phyloP scores from a whole-genome alignment of 345 rosid genomes.

The Gossypium turneri region DNA sequence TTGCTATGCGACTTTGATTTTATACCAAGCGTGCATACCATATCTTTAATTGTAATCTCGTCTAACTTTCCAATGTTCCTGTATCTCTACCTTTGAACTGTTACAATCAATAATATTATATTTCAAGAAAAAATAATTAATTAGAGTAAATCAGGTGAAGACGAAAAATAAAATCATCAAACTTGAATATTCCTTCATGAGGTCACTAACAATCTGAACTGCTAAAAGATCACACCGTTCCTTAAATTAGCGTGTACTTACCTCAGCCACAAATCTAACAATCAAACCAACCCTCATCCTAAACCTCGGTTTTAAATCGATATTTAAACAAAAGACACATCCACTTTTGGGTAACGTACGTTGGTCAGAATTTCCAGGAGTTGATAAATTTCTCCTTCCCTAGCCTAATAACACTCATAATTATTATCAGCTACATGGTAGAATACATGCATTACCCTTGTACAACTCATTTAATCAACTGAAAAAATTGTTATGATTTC shows the following conservation, averaged over 20 bases:
- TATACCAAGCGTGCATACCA: no score
- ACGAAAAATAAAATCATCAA: not conserved
- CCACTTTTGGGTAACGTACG: not conserved
- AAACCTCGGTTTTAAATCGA: not conserved
- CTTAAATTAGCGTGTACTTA: no score
- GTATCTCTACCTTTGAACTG: no score
- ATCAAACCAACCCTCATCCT: not conserved
- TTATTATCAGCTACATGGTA: conserved; percentile 8
- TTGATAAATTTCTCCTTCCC: conserved; percentile 1
- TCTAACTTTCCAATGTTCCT: no score
- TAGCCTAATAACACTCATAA: not conserved
- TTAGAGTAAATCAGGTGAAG: no score
- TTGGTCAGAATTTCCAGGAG: not conserved
- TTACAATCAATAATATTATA: no score
- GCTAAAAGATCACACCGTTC: no score
- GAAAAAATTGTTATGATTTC: conserved; percentile 35
- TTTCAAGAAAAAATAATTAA: no score
- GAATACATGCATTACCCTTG: conserved; percentile 24
- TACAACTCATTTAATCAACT: conserved; percentile 34
- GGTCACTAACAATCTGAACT: not conserved
- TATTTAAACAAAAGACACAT: not conserved
- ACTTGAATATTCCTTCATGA: not conserved
- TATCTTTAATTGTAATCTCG: no score
- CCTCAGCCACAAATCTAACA: not conserved
- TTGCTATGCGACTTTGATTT: no score